Percentiles rank a stretch among this genome's conserved stretches.
Conservation (phyloP, 2,329 filamentous ascomycete genomes). For the Emmonsiellopsis sp. region DNA sequence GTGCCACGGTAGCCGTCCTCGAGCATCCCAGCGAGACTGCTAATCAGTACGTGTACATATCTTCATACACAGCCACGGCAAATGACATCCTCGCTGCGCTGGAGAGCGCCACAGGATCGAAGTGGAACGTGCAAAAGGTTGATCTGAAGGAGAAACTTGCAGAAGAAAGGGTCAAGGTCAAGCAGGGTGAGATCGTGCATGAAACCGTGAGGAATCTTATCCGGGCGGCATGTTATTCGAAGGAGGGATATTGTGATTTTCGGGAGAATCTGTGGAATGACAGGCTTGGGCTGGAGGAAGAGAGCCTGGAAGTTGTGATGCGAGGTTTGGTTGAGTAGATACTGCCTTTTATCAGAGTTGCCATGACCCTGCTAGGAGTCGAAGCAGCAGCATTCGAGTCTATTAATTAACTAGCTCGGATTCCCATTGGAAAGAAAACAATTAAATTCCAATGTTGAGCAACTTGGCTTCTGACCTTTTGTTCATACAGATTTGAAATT, state of each 20-base stretch:
- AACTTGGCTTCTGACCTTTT: too few relatives aligned
- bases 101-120: slow-evolving; percentile 44
- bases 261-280: not conserved
- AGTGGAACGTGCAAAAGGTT: slow-evolving; percentile 38
- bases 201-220: not conserved
- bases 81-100: slow-evolving; percentile 46
- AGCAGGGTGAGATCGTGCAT: not conserved
- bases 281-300: not conserved
- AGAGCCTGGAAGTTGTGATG: not conserved
- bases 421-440: too few relatives aligned
- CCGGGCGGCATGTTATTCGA: not conserved
- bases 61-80: slow-evolving; percentile 50
- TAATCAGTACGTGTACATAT: slow-evolving; percentile 51
- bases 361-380: too few relatives aligned
- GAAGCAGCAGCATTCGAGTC: too few relatives aligned
- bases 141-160: not conserved
- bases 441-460: too few relatives aligned
- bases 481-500: too few relatives aligned
- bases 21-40: slow-evolving; percentile 42
- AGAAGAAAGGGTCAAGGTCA: not conserved
- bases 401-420: too few relatives aligned
- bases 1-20: slow-evolving; percentile 44
- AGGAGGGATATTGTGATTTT: not conserved
- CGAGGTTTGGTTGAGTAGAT: not conserved
- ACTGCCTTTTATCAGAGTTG: not conserved